These are phyloP conservation scores for Vaccinium vitisidaea DNA, from an alignment of 148 eudicot genomes.

Conservation along the genomic window DNA sequence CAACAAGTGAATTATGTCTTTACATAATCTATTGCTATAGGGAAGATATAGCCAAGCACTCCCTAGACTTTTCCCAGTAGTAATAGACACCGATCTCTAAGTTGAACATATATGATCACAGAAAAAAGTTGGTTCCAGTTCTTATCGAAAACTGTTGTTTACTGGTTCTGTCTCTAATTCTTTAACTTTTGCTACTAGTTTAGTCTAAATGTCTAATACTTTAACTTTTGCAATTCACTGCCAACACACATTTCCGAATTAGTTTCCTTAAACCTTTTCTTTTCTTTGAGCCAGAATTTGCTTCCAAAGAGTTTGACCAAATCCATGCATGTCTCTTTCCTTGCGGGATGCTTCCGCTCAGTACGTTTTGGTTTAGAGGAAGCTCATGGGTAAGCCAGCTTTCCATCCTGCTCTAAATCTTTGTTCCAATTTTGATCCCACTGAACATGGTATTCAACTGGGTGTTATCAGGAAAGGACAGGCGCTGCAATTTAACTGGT, in stretches of 20 bases:
- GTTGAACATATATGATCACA: neutral
- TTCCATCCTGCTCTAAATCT: neutral
- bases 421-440: neutral
- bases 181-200: neutral
- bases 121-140: slow-evolving; percentile 3
- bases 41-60: neutral
- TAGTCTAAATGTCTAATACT: neutral
- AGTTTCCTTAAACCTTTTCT: neutral
- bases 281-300: slow-evolving; percentile 43
- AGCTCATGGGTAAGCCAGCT: slow-evolving; percentile 89
- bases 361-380: slow-evolving; percentile 97
- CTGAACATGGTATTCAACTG: slow-evolving; percentile 19
- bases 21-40: neutral
- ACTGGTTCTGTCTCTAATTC: neutral
- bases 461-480: slow-evolving; percentile 74
- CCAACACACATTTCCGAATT: neutral
- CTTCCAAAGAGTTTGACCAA: slow-evolving; percentile 63
- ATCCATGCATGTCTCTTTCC: slow-evolving; percentile 92
- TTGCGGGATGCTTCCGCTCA: slow-evolving; percentile 98
- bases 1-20: neutral
- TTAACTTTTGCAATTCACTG: neutral
- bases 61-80: neutral
- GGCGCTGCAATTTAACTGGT: slow-evolving; percentile 94
- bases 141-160: neutral
- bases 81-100: neutral